Evolutionary conservation across 1,139 yeast genomes (phyloP).

Genomic region (Kodamaea anthophila): DNA sequence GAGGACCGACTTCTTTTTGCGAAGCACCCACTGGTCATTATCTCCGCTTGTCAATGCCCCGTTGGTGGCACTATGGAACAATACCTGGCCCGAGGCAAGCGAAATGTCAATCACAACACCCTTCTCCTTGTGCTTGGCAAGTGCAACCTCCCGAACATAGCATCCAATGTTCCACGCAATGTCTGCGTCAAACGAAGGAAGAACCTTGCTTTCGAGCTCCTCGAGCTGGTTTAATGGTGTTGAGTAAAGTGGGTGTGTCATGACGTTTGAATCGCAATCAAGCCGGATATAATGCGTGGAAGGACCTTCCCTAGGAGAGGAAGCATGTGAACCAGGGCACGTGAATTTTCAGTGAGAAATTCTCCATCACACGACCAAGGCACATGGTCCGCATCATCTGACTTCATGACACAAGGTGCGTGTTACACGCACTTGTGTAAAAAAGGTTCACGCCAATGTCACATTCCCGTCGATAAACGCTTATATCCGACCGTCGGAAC

Average conservation of each 20-base stretch:
- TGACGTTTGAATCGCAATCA: background rate
- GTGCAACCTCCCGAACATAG: constrained; percentile 24
- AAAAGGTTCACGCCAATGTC: too few relatives aligned
- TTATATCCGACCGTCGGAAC: too few relatives aligned
- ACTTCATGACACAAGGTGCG: too few relatives aligned
- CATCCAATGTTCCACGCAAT: constrained; percentile 36
- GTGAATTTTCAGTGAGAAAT: too few relatives aligned
- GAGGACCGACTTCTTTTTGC: constrained; percentile 48
- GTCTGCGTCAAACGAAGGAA: constrained; percentile 22
- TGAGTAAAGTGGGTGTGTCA: too few relatives aligned
- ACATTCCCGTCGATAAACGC: too few relatives aligned
- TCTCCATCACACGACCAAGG: too few relatives aligned
- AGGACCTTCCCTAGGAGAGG: too few relatives aligned
- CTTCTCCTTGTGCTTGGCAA: constrained; percentile 15
- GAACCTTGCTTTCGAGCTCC: constrained; percentile 11
- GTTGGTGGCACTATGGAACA: constrained; percentile 44
- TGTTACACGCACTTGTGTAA: too few relatives aligned
- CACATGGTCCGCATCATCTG: too few relatives aligned
- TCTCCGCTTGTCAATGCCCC: constrained; percentile 40
- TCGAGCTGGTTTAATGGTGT: constrained; percentile 8
- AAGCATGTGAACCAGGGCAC: too few relatives aligned
- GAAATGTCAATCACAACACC: constrained; percentile 49
- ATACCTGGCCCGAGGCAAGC: constrained; percentile 41
- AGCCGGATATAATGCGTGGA: constrained; percentile 1
- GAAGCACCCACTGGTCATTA: constrained; percentile 54